phyloP scores from a whole-genome alignment of 1,284 basidiomycete genomes.

The Porogramme epimiltina region DNA sequence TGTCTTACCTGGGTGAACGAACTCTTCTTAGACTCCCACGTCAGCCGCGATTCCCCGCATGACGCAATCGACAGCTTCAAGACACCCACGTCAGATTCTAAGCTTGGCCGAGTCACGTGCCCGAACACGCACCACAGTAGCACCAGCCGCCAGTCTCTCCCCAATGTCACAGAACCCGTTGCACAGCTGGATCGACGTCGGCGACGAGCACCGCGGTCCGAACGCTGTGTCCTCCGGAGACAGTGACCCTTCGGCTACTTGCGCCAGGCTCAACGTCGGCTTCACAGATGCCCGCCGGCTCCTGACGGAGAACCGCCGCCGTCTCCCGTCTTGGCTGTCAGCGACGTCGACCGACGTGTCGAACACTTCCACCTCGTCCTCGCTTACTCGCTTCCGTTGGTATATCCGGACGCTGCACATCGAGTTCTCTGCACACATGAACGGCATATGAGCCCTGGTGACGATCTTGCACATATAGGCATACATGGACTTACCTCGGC shows the following conservation, averaged over 20 bases:
- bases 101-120: too few relatives aligned
- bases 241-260: conserved; percentile 4
- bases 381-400: conserved; percentile 8
- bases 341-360: conserved; percentile 15
- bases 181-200: conserved; percentile 16
- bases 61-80: conserved; percentile 23
- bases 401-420: conserved; percentile 11
- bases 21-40: too few relatives aligned
- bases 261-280: conserved; percentile 8
- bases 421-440: conserved; percentile 1
- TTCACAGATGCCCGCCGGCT: conserved; percentile 10
- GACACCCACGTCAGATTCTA: not conserved
- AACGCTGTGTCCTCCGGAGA: not conserved
- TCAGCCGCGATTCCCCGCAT: conserved; percentile 22
- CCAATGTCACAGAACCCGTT: too few relatives aligned
- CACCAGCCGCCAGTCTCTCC: conserved; percentile 2
- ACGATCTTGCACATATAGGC: too few relatives aligned
- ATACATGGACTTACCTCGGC: conserved; percentile 4
- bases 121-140: too few relatives aligned
- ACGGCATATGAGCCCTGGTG: not conserved
- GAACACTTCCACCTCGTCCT: conserved; percentile 10
- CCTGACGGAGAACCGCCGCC: conserved; percentile 13
- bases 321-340: conserved; percentile 9
- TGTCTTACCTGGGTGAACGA: too few relatives aligned
- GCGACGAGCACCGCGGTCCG: conserved; percentile 13